Evolutionary conservation across 2,329 filamentous ascomycete genomes (phyloP), one percentile per base, ranked within the genome.

Genomic region (Arthrobotrys conoides): DNA sequence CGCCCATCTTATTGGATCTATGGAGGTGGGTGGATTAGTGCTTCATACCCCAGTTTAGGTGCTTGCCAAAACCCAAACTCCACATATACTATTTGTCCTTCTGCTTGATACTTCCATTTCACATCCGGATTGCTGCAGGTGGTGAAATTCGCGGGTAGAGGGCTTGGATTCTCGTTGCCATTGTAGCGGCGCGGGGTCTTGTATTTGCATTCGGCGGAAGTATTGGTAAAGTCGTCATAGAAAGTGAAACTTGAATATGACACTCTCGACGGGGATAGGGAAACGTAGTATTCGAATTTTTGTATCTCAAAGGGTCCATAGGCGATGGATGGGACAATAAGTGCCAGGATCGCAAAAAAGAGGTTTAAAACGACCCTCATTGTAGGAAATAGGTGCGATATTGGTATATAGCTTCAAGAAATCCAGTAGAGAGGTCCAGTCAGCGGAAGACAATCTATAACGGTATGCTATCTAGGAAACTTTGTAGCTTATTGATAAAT

Each of bases 241-340:
- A 77, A 77, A 4, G 59, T 66, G 44, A 77, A 77, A 36, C 51
- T 77, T 4, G 73, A 77, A 33, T 77, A 77, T 16, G 73, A 77
- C 20, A 64, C 63, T 20, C 67, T 63, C 5, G 44, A 44, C 3
- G 66, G 66, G 3, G 73, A 77, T 24, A 61, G 67, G 12, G 73
- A 77, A 18, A 77, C 67, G 30, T 77, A 77, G 41, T 68, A 77
- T 46, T 77, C 67, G 53, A 77, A 71, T 8, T 77, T 64, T 16
- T 49, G 73, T 41, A 61, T 30, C 41, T 77, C 73, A 20, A 49
- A 77, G 5, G 73, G 73, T 4, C 73, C 73, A 38, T 61, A 77
- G 4, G 73, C 73, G 8, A n/a, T 24, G 1, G 53, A 49, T 30
- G 51, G 53, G 22, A 41, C 33, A 6, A 36, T 3, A 18, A 77